These are phyloP conservation scores for Litchi chinensis DNA, from an alignment of 345 rosid genomes.

Conservation along the genomic window DNA sequence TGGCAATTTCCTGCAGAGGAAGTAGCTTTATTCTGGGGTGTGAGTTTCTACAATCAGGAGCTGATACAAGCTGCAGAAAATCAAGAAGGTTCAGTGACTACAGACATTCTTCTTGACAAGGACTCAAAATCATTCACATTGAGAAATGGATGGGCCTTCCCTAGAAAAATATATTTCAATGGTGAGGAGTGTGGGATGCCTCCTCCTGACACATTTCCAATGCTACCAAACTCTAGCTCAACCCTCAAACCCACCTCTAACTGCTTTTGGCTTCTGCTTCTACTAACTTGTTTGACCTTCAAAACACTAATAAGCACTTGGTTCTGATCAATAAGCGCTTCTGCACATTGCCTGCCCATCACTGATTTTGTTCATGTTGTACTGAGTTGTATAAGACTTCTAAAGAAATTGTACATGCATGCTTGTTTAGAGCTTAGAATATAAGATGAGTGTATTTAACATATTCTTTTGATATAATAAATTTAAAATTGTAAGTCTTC, in stretches of 20 bases:
- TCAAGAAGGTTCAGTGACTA: conserved; percentile 40
- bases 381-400: too few relatives aligned
- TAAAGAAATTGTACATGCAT: too few relatives aligned
- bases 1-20: conserved; percentile 44
- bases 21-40: conserved; percentile 62
- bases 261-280: background rate
- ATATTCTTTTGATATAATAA: too few relatives aligned
- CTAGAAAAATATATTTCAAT: conserved; percentile 53
- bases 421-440: too few relatives aligned
- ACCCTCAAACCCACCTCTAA: conserved; percentile 17
- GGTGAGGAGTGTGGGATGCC: conserved; percentile 63
- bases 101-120: conserved; percentile 50
- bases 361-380: background rate
- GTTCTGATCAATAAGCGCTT: conserved; percentile 6
- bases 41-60: conserved; percentile 40
- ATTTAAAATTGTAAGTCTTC: too few relatives aligned
- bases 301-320: background rate
- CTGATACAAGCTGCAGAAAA: conserved; percentile 30
- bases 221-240: conserved; percentile 45
- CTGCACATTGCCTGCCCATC: background rate
- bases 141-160: conserved; percentile 63
- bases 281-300: conserved; percentile 18
- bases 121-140: conserved; percentile 45
- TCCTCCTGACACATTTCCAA: conserved; percentile 51
- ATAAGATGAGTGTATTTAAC: too few relatives aligned